Percentiles rank a stretch among this genome's conserved stretches.
Conservation (phyloP, 2,329 filamentous ascomycete genomes). For the Diaporthe ilicicola region DNA sequence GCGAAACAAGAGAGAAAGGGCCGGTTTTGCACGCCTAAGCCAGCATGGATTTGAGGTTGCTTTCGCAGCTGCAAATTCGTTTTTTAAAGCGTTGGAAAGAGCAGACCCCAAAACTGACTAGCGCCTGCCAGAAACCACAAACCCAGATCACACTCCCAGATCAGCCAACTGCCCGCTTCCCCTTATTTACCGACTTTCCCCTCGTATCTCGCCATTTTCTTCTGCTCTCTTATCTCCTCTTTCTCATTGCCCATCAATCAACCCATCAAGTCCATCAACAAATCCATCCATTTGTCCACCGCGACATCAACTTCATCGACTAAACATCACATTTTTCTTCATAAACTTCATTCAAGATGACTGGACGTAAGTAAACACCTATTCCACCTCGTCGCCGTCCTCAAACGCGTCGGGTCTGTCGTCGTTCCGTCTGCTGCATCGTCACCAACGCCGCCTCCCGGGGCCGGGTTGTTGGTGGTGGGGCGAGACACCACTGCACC, state of each 20-base stretch:
- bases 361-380: conserved; percentile 54
- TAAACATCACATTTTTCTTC: conserved; percentile 30
- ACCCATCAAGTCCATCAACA: conserved; percentile 40
- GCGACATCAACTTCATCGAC: conserved; percentile 44
- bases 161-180: conserved; percentile 13
- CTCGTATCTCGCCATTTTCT: conserved; percentile 21
- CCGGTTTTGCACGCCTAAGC: conserved; percentile 23
- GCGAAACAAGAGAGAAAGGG: conserved; percentile 19
- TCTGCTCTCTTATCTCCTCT: conserved; percentile 21
- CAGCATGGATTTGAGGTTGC: conserved; percentile 1
- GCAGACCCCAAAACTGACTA: conserved; percentile 35
- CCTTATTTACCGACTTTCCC: conserved; percentile 28
- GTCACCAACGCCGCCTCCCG: conserved; percentile 35
- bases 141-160: conserved; percentile 24
- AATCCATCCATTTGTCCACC: conserved; percentile 42
- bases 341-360: conserved; percentile 64
- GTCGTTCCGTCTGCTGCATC: conserved; percentile 22
- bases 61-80: conserved; percentile 28
- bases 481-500: conserved; percentile 31
- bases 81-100: conserved; percentile 26
- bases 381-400: conserved; percentile 22
- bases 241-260: conserved; percentile 42
- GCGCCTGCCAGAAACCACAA: conserved; percentile 32
- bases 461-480: conserved; percentile 39
- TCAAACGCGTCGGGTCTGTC: conserved; percentile 13